These are phyloP conservation scores for Sugiyamaella americana DNA, from an alignment of 805 yeast species.

Conservation along the genomic window DNA sequence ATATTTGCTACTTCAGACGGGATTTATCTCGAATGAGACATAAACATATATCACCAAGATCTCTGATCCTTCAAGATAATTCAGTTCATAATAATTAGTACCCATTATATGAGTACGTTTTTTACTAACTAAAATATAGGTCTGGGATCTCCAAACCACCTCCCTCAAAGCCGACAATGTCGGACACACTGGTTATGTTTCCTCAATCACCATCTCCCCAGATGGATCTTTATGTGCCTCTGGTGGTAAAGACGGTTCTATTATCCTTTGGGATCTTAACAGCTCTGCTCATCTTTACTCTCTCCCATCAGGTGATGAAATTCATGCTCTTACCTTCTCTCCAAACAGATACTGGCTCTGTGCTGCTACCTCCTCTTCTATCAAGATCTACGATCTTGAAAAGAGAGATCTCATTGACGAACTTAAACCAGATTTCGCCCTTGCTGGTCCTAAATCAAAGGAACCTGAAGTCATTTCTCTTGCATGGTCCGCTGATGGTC, in stretches of 20 bases:
- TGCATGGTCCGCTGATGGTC: conserved; percentile 99
- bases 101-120: background rate
- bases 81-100: background rate
- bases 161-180: conserved; percentile 89
- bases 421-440: conserved; percentile 95
- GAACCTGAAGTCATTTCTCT: conserved; percentile 97
- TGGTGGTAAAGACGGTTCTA: conserved; percentile 99
- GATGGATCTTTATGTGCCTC: conserved; percentile 99
- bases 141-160: conserved; percentile 89
- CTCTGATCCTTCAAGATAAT: conserved; percentile 59
- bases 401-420: conserved; percentile 91
- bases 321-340: conserved; percentile 97
- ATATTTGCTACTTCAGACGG: conserved; percentile 99
- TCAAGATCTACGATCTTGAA: conserved; percentile 97
- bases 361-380: conserved; percentile 97
- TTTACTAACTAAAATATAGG: conserved; percentile 42
- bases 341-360: conserved; percentile 99
- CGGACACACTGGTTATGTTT: conserved; percentile 99
- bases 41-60: conserved; percentile 86
- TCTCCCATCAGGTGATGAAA: conserved; percentile 91
- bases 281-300: conserved; percentile 83
- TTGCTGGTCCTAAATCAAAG: conserved; percentile 75
- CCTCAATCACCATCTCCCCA: conserved; percentile 96
- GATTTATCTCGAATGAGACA: conserved; percentile 81
- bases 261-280: conserved; percentile 97